Evolutionary conservation across 2,329 filamentous ascomycete genomes (phyloP), one percentile per base, ranked within the genome.

Genomic region (Fusarium sp.): DNA sequence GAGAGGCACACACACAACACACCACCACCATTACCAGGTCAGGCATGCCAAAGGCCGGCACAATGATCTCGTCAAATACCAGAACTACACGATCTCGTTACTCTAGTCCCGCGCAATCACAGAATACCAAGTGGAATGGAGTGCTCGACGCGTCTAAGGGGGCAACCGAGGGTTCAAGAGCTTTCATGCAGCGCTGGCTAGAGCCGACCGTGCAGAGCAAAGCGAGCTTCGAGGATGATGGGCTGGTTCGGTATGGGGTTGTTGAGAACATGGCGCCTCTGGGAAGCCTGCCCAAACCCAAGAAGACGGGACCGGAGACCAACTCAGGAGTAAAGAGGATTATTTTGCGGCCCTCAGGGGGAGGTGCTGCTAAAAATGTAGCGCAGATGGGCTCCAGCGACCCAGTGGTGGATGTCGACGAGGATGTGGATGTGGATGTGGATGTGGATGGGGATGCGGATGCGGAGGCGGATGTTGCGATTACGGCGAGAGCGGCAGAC

Each of bases 251-350:
- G 54, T 89, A 90, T 80, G 93, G 93, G 72, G 93, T 97, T 23
- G 85, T 97, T 65, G 91, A 93, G 81, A 91, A 91, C 77, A 97
- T 97, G 94, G 91, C 91, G 59, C 91, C 94, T 31, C 84, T 97
- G 62, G 94, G 94, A 44, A 87, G 90, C 60, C 86, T 91, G 74
- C 94, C 94, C 18, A 89, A 88, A 82, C 87, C 81, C 41, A 85
- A 84, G 78, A 83, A 79, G 77, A 75, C 70, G 29, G 80, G 70
- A 15, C 76, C 68, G 55, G 76, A 80, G 66, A 74, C 77, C 58
- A 72, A 71, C 23, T 64, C 73, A 35, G 66, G 78, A 54, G 80
- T 83, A 39, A 82, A 83, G 66, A 86, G 82, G 75, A 86, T 87
- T 58, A 84, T 87, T 39, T 74, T 87, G 62, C 85, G 84, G 76